Percentiles rank a stretch among this genome's conserved stretches.
Conservation (phyloP, 345 rosid species). For the Eucalyptus polyanthemos region DNA sequence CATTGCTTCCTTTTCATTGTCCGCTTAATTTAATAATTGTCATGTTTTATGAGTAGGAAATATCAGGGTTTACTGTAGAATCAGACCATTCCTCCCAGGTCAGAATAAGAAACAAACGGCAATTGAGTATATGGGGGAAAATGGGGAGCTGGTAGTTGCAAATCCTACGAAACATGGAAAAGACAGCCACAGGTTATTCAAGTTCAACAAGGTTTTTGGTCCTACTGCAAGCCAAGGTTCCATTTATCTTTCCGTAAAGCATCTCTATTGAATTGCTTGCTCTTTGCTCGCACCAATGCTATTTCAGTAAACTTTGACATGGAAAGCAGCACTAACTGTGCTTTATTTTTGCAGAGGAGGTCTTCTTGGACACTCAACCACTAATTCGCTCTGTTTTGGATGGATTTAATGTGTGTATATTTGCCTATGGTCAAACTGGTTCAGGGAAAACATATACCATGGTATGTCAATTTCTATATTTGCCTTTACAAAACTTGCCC, state of each 20-base stretch:
- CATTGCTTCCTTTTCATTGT: background rate
- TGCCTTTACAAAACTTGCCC: background rate
- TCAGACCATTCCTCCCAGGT: conserved; percentile 87
- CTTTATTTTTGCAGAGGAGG: conserved; percentile 44
- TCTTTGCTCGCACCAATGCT: background rate
- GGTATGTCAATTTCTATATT: conserved; percentile 24
- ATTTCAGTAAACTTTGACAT: background rate
- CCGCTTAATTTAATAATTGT: background rate
- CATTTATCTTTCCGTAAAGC: background rate
- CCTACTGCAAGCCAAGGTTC: conserved; percentile 83
- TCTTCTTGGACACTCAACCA: conserved; percentile 82
- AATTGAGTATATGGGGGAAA: conserved; percentile 73
- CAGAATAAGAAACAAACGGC: conserved; percentile 65
- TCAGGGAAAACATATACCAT: conserved; percentile 98
- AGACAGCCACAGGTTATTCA: conserved; percentile 67
- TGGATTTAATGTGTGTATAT: conserved; percentile 91
- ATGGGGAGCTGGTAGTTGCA: conserved; percentile 79
- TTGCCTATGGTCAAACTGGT: conserved; percentile 99
- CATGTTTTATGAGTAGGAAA: conserved; percentile 41
- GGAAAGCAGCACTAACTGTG: background rate
- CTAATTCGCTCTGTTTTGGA: conserved; percentile 91
- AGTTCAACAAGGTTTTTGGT: conserved; percentile 84
- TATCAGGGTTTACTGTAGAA: conserved; percentile 93
- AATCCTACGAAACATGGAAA: conserved; percentile 82
- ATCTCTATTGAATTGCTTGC: background rate